Base-by-base conservation (phyloP, 768 basidiomycete species). In the Zangia roseola region DNA sequence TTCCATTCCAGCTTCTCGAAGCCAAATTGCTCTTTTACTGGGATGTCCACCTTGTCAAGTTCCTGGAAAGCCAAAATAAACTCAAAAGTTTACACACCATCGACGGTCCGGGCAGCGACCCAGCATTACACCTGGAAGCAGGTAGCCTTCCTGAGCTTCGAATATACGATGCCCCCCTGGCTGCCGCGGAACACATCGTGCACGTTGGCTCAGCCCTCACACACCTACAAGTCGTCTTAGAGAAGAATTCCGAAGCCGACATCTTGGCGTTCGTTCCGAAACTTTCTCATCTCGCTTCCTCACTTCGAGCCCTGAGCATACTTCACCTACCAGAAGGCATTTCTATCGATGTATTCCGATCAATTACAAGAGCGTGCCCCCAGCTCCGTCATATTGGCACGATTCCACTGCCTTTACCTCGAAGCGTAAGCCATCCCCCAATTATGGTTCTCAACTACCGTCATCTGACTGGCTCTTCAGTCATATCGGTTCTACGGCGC, bases 1-100 rank as follows among this genome's bases (percentile, higher is more conserved):
- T 67, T 30, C 67, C 60, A 14, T 82, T 82, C 65, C 74, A 74
- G 45, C 73, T 83, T 20, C 65, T 60, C 39, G 79, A 83, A 38
- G 72, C 75, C 5, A 72, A 68, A 21, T 59, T 83, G n/a, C 68
- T 70, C 38, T 70, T 82, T 41, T 54, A 64, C 6, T 84, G 81
- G 80, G 78, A 81, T 54, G 37, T 50, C 0, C 59, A 73, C 40
- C 45, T 78, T 9, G 71, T 74, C 45, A 64, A 67, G 14, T 85
- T 84, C 62, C 65, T 84, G 24, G 66, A 74, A 46, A 62, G 60
- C 42, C 81, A 83, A 58, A 61, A 58, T 12, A 65, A 71, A 25
- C 67, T 84, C 31, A 69, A 60, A 43, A 54, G 48, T 10, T 64
- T 83, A 37, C 70, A 73, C 38, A 61, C 60, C 36, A 30, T 53